Percentiles rank a stretch among this genome's conserved stretches.
phyloP scores from a whole-genome alignment of 1,139 yeast genomes.

The Saccharomyces hybrid region DNA sequence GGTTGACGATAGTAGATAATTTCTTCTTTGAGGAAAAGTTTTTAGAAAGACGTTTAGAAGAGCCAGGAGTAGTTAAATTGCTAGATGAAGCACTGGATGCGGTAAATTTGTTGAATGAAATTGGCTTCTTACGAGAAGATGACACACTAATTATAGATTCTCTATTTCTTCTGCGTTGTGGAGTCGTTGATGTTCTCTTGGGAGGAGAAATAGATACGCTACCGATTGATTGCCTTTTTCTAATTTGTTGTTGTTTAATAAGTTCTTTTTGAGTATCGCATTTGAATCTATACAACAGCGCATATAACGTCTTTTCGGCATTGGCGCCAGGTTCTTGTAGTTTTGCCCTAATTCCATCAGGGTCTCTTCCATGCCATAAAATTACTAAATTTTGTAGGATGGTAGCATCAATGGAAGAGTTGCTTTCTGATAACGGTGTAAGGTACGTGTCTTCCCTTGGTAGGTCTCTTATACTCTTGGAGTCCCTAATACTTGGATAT shows the following conservation, averaged over 20 bases:
- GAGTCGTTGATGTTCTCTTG: slow-evolving; percentile 17
- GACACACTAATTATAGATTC: slow-evolving; percentile 47
- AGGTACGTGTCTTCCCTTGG: slow-evolving; percentile 60
- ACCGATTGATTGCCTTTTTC: slow-evolving; percentile 22
- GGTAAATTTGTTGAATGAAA: slow-evolving; percentile 42
- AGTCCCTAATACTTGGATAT: slow-evolving; percentile 40
- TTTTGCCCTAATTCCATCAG: slow-evolving; percentile 47
- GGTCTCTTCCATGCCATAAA: slow-evolving; percentile 65
- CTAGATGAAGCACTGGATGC: slow-evolving; percentile 14
- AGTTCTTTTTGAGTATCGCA: slow-evolving; percentile 32
- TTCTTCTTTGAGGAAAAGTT: slow-evolving; percentile 14
- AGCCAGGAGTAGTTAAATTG: slow-evolving; percentile 16
- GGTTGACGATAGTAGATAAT: slow-evolving; percentile 18
- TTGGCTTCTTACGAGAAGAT: slow-evolving; percentile 48
- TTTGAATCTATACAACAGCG: slow-evolving; percentile 42
- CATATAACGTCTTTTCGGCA: slow-evolving; percentile 71
- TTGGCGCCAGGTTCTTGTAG: slow-evolving; percentile 51
- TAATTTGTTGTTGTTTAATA: slow-evolving; percentile 19
- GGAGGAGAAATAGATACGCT: slow-evolving; percentile 10
- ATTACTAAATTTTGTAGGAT: slow-evolving; percentile 62
- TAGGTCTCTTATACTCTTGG: slow-evolving; percentile 41
- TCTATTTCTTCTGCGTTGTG: slow-evolving; percentile 40
- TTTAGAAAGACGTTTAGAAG: slow-evolving; percentile 13
- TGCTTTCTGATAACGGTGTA: slow-evolving; percentile 41
- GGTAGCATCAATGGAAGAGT: slow-evolving; percentile 47